These are phyloP conservation scores for Mucuna pruriens DNA, from an alignment of 306 rosid genomes.

Conservation along the genomic window DNA sequence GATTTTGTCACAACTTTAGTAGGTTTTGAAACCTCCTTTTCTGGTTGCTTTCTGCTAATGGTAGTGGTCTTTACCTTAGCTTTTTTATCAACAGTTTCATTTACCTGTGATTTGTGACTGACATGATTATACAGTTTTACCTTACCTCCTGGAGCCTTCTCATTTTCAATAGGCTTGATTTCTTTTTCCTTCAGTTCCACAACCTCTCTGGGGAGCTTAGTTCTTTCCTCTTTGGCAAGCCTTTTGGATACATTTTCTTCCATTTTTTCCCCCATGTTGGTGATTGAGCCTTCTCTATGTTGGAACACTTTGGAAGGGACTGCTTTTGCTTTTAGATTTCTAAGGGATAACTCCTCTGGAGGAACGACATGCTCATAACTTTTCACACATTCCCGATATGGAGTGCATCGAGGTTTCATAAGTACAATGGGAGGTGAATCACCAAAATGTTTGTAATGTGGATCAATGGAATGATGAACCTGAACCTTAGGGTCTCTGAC, in stretches of 20 bases:
- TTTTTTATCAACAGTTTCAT: constrained; percentile 51
- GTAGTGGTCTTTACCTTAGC: constrained; percentile 43
- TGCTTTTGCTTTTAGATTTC: constrained; percentile 49
- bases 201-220: constrained; percentile 40
- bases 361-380: constrained; percentile 34
- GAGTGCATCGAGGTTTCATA: constrained; percentile 65
- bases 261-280: constrained; percentile 44
- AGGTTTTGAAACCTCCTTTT: constrained; percentile 51
- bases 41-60: constrained; percentile 45
- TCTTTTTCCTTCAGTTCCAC: constrained; percentile 49
- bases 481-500: constrained; percentile 46
- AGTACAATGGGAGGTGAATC: constrained; percentile 71
- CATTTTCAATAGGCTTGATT: constrained; percentile 51
- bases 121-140: constrained; percentile 45
- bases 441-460: constrained; percentile 33
- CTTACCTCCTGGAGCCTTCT: constrained; percentile 50
- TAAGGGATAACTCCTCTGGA: constrained; percentile 46
- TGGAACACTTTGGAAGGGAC: constrained; percentile 45
- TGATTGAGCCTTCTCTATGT: constrained; percentile 46
- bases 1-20: constrained; percentile 52
- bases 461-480: constrained; percentile 30
- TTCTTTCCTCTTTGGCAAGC: constrained; percentile 48
- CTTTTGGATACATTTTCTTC: constrained; percentile 48
- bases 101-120: constrained; percentile 50
- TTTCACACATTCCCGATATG: constrained; percentile 36